Percentiles rank a stretch among this genome's conserved stretches.
Evolutionary conservation across 331 rosid genomes (phyloP).

Genomic region (Rosa hybrid): DNA sequence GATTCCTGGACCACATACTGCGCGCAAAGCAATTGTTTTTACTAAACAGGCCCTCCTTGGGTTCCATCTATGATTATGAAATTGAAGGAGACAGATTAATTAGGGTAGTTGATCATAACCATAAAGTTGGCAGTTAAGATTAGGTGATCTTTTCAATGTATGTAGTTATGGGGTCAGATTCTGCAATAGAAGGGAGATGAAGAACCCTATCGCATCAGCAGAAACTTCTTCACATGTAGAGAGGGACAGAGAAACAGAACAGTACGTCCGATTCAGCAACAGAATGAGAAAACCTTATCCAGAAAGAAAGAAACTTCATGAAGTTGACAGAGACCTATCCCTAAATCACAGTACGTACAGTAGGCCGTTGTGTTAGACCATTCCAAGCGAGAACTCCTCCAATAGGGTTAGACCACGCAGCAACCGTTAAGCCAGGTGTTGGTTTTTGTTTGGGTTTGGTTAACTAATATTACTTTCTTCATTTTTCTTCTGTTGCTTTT

Average conservation of each 20-base stretch:
- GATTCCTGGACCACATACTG: background rate
- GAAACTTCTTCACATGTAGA: conserved; percentile 23
- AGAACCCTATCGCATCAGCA: background rate
- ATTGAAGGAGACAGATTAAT: background rate
- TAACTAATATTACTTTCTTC: background rate
- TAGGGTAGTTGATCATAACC: background rate
- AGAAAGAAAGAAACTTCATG: background rate
- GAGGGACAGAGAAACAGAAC: background rate
- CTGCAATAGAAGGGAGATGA: background rate
- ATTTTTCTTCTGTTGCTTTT: background rate
- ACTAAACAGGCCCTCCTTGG: background rate
- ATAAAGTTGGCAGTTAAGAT: conserved; percentile 17
- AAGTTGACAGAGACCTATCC: background rate
- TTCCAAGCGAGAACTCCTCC: background rate
- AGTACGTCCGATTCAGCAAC: background rate
- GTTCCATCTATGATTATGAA: background rate
- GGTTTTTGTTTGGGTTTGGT: background rate
- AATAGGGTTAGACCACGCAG: conserved; percentile 2
- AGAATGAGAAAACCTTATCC: conserved; percentile 15
- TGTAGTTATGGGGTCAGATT: background rate
- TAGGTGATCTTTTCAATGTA: conserved; percentile 16
- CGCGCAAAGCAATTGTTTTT: background rate
- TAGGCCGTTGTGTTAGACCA: background rate
- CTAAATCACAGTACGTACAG: background rate
- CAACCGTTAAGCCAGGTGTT: background rate